These are phyloP conservation scores for Dryadomyces quercus-mongolicae DNA, from an alignment of 2,329 filamentous ascomycete species.

Conservation along the genomic window DNA sequence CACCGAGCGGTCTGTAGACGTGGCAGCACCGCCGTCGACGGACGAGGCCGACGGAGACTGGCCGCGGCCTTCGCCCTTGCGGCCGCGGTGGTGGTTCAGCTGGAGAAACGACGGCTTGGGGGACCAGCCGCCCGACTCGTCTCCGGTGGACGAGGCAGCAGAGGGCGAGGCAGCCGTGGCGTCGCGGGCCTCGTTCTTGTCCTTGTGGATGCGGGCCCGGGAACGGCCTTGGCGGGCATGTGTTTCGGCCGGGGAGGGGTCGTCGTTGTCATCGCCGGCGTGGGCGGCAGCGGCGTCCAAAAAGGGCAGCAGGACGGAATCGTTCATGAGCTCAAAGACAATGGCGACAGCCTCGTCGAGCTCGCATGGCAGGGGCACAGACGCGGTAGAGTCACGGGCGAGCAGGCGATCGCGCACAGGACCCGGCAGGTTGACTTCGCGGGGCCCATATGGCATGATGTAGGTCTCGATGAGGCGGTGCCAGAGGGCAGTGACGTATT, in stretches of 20 bases:
- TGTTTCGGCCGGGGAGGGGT: constrained; percentile 2
- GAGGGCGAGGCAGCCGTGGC: too few relatives aligned
- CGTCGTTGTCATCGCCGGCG: neutral
- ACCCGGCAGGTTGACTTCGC: constrained; percentile 84
- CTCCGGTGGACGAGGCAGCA: constrained; percentile 15
- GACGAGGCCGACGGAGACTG: constrained; percentile 28
- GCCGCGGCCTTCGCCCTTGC: constrained; percentile 21
- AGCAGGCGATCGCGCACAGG: constrained; percentile 75
- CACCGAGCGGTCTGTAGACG: constrained; percentile 24
- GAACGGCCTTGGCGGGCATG: constrained; percentile 22
- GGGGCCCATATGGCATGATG: constrained; percentile 70
- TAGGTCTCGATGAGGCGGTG: constrained; percentile 80
- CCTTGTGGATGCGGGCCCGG: constrained; percentile 25
- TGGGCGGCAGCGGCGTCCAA: constrained; percentile 45
- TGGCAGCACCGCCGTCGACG: constrained; percentile 20
- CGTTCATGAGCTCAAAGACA: constrained; percentile 94
- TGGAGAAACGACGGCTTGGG: constrained; percentile 28
- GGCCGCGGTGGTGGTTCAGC: constrained; percentile 17
- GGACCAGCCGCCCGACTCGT: constrained; percentile 23
- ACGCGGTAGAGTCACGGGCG: constrained; percentile 40
- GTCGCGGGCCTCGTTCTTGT: constrained; percentile 9
- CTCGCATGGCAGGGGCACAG: constrained; percentile 60
- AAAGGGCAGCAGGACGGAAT: constrained; percentile 87
- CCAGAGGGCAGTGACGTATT: constrained; percentile 74
- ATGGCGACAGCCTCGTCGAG: constrained; percentile 76